Base-by-base conservation (phyloP, 2,329 filamentous ascomycete genomes). In the Xylariomycetidae sp. region DNA sequence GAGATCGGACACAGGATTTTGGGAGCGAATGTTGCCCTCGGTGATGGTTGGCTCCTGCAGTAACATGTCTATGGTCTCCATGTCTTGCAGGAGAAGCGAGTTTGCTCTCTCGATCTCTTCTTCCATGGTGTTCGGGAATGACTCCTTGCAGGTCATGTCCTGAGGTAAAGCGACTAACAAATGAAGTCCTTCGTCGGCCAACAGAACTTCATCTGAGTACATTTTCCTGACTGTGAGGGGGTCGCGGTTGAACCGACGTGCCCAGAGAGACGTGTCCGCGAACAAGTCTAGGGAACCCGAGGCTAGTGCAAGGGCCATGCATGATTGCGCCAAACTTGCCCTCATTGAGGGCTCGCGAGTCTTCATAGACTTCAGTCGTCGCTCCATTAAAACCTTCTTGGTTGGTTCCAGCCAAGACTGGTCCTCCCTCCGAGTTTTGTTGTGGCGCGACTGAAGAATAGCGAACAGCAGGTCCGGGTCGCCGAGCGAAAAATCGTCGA, bases 251-350 rank as follows among this genome's bases (percentile, higher is more conserved):
- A 42, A 48, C 14, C 40, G 35, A 4, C 36, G 36, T 23, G 40
- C 37, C 47, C 47, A 49, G 2, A 32, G n/a, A 1, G 43, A 22
- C 2, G 39, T 42, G 5, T 42, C 38, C 13, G 29, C 36, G 27
- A 40, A 42, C 2, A 46, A 14, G 5, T 37, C 15, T 20, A 48
- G 18, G 3, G 37, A 39, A 6, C 44, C 39, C n/a, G 43, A 40
- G 12, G 45, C 42, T 8, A 44, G 34, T 4, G 41, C 38, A 10
- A 44, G 28, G 5, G 19, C 14, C 15, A 44, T 19, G 9, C 36
- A 38, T n/a, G 39, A 33, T 6, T 28, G 28, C 3, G 31, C 35
- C 37, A 28, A 43, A 5, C 31, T 27, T 9, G 37, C 35, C 20
- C 28, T 37, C 16, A 26, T 18, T 5, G 36, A 25, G 7, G 28